A percentile compares a stretch with the other conserved stretches of the same genome.
Evolutionary conservation across 768 basidiomycete genomes (phyloP).

Genomic region (Boletus pseudo-olivaceus): DNA sequence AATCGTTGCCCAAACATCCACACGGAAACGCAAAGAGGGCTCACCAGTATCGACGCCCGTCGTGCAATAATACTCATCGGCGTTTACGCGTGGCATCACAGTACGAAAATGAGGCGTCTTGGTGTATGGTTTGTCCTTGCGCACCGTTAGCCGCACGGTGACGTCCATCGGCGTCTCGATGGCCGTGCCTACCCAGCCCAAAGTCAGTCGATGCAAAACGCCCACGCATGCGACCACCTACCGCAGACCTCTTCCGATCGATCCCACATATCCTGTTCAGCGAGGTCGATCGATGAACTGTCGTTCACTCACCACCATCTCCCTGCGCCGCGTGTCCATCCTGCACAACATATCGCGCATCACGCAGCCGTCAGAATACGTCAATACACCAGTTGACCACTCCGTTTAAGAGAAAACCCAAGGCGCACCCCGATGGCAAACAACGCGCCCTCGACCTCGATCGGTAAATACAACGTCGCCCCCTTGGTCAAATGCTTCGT

Average conservation of each 20-base stretch:
- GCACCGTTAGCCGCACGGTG: conserved; percentile 50
- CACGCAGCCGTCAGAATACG: neutral
- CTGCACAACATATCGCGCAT: conserved; percentile 24
- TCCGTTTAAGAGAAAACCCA: neutral
- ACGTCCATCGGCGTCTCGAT: conserved; percentile 63
- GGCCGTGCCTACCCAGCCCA: conserved; percentile 44
- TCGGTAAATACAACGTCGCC: conserved; percentile 53
- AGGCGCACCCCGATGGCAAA: conserved; percentile 53
- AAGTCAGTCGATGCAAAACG: neutral
- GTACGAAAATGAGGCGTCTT: conserved; percentile 56
- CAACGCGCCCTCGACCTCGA: conserved; percentile 57
- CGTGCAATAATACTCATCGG: conserved; percentile 50
- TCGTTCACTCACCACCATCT: conserved; percentile 49
- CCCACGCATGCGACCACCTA: conserved; percentile 25
- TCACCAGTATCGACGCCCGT: conserved; percentile 51
- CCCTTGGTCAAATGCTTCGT: conserved; percentile 55
- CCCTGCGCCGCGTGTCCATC: conserved; percentile 68
- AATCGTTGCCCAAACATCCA: neutral
- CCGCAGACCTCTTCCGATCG: conserved; percentile 52
- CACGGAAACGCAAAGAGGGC: neutral
- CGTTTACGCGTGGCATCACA: conserved; percentile 7
- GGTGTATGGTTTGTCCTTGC: conserved; percentile 55
- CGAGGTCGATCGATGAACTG: neutral
- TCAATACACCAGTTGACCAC: neutral
- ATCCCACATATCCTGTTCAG: neutral